Base-by-base conservation (phyloP, 2,329 filamentous ascomycete species). In the Neofusicoccum laricinum region DNA sequence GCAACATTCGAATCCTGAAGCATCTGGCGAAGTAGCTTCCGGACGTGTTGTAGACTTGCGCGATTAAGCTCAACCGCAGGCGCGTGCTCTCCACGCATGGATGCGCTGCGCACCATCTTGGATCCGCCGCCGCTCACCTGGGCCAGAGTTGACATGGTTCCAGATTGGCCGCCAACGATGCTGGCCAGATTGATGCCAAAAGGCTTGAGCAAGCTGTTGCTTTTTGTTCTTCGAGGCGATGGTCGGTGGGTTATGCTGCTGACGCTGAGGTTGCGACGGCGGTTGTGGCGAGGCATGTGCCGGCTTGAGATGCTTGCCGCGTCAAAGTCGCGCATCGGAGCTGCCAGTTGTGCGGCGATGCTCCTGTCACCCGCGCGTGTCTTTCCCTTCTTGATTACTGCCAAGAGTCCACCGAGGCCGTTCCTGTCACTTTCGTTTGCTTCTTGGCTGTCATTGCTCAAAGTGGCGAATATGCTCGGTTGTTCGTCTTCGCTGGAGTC, bases 401-500 rank as follows among this genome's bases (percentile, higher is more conserved):
- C 88, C 64, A 96, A 78, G 41, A 93, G 85, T 0, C 90, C 87
- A 5, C 89, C 87, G 67, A 96, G 87, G 2, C 86, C 90, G 41
- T 87, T 80, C 70, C 86, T 90, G 67, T 97, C 93, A 62, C 86
- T 86, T 58, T 97, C 93, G 30, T 79, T 76, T 66, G 86, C 90
- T 17, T 87, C 84, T 15, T 87, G 71, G 19, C 86, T 79, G 65
- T 89, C 88, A 51, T 85, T 84, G 64, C 85, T 87, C n/a, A 93
- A 88, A 1, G 90, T 88, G 21, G 84, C 79, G 76, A 96, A 91
- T 12, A 97, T 89, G 72, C 90, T 93, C 78, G 93, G 89, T 70
- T 96, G 91, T 68, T 99, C 93, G 70, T 97, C 93, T 41, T 91
- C 94, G 71, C 92, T 97, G 1, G 93, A 97, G 53, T 91, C 93